phyloP scores from a whole-genome alignment of 176 grass and related monocot species.

The Tuctoria greenei region DNA sequence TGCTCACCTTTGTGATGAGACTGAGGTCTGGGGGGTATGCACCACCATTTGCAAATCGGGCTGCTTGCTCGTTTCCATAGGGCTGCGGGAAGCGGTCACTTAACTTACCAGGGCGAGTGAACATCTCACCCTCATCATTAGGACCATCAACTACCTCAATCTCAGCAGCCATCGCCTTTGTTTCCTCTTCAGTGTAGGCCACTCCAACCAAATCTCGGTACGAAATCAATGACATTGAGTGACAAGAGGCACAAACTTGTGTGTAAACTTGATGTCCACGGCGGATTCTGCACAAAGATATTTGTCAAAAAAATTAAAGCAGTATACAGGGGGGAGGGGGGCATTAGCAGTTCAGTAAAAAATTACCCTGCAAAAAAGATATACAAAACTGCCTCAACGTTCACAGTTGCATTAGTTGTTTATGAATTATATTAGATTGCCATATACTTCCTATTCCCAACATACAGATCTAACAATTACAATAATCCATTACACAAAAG shows the following conservation, averaged over 20 bases:
- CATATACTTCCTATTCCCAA: neutral
- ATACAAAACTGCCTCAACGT: neutral
- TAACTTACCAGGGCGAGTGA: constrained; percentile 79
- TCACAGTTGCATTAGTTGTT: neutral
- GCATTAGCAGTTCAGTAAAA: constrained; percentile 4
- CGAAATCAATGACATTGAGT: constrained; percentile 95
- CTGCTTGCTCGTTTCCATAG: constrained; percentile 93
- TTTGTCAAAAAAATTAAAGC: constrained; percentile 17
- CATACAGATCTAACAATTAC: neutral
- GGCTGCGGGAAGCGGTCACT: constrained; percentile 95
- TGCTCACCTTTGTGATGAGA: constrained; percentile 86
- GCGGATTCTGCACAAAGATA: constrained; percentile 60
- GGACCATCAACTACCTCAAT: constrained; percentile 96
- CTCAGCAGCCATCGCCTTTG: constrained; percentile 96
- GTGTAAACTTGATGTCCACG: constrained; percentile 98
- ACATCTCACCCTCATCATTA: constrained; percentile 97
- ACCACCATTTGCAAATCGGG: constrained; percentile 93
- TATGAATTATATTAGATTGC: neutral
- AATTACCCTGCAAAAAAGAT: neutral
- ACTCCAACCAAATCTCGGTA: constrained; percentile 95
- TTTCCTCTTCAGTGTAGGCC: constrained; percentile 96
- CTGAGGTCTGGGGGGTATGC: constrained; percentile 97
- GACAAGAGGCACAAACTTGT: constrained; percentile 95
- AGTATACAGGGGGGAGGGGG: neutral
- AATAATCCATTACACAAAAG: neutral